Conservation (phyloP, 2,329 filamentous ascomycete genomes). For the Paramyrothecium roridum region DNA sequence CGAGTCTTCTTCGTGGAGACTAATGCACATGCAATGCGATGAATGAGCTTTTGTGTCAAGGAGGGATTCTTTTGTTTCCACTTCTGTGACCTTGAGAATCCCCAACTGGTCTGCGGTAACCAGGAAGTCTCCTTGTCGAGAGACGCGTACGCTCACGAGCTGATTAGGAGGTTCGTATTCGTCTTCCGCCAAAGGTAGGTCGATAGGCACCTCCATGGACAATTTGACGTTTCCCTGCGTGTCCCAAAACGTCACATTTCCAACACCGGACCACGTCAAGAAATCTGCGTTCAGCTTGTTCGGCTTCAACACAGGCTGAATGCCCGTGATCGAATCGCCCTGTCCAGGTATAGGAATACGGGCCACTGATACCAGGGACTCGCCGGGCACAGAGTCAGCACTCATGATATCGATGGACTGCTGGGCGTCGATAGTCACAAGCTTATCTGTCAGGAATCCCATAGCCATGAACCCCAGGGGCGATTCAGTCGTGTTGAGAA, state of each 20-base stretch:
- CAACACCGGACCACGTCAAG: conserved; percentile 83
- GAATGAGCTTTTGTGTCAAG: conserved; percentile 83
- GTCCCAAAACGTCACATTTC: conserved; percentile 81
- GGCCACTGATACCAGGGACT: conserved; percentile 31
- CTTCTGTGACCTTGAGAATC: conserved; percentile 70
- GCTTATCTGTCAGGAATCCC: conserved; percentile 62
- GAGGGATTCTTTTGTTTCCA: conserved; percentile 55
- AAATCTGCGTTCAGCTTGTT: conserved; percentile 68
- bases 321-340: conserved; percentile 67
- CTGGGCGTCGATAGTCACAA: conserved; percentile 73
- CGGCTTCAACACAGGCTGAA: conserved; percentile 59
- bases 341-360: conserved; percentile 59
- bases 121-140: conserved; percentile 61
- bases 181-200: conserved; percentile 50
- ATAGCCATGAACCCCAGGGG: conserved; percentile 58
- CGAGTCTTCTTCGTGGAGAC: conserved; percentile 61
- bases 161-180: conserved; percentile 56
- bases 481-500: conserved; percentile 34
- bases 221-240: conserved; percentile 65
- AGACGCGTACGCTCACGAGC: conserved; percentile 57
- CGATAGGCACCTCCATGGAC: conserved; percentile 65
- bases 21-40: conserved; percentile 79
- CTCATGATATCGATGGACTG: conserved; percentile 71
- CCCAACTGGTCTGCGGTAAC: conserved; percentile 85
- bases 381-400: conserved; percentile 39